Evolutionary conservation across 306 rosid species (phyloP), one percentile per base, ranked within the genome.

Genomic region (Myrica gale): DNA sequence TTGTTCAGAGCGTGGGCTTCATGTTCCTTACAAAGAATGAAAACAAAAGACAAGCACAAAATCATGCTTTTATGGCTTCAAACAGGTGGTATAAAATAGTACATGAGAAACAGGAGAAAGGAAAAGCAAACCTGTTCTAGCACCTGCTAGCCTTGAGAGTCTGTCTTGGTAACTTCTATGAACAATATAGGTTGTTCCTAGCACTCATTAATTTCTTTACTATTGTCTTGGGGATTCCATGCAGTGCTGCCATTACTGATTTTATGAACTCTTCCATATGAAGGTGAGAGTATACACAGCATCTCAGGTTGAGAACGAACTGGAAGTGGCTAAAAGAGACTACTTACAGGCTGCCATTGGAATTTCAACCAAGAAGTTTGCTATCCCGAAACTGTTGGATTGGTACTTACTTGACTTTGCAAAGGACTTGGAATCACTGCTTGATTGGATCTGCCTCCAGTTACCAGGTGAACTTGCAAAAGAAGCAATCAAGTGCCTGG

Each of bases 261-360:
- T 73, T 48, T 46, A 52, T 75, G 51, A 51, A 51, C 51, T 53
- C 32, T 81, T 63, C n/a, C n/a, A 69, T 83, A 81, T 90, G 84
- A 74, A 94, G 98, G 98, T 94, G 85, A 88, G 90, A 88, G 87
- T 94, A 39, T 94, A 91, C 82, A 94, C 96, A 6, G 97, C 98
- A 74, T 77, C 91, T 37, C 87, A 87, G 44, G 98, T 94, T 72
- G 98, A 94, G 84, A 88, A 80, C 72, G 91, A 94, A 82, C 83
- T 94, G 12, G 98, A 91, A 84, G 82, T 78, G 45, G 98, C 98
- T 54, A 94, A 94, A 83, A 84, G 90, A 83, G 97, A 92, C 78
- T 95, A 88, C 82, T 84, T 95, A 61, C 89, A 92, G 26, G 99
- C 97, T 44, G 90, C 97, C 69, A 74, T 95, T 48, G 93, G 89